Conservation (phyloP, 2,329 filamentous ascomycete species). For the Stagonosporopsis rhizophila region DNA sequence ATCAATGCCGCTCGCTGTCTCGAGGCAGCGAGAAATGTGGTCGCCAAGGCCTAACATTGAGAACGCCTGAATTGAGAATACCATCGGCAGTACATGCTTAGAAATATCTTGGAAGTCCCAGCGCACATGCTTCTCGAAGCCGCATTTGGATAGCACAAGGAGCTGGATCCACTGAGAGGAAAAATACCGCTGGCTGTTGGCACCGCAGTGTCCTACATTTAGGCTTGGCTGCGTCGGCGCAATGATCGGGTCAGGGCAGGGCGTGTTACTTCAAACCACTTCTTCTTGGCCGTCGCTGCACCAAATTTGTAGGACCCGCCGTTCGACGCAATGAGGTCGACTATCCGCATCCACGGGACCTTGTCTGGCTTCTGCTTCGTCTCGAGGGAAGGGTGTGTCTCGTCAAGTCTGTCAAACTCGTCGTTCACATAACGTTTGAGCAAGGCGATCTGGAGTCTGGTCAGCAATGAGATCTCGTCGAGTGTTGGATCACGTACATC, state of each 20-base stretch:
- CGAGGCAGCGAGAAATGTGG: neutral
- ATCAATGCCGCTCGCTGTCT: neutral
- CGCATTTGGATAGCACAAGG: neutral
- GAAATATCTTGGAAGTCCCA: neutral
- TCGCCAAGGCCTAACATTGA: neutral
- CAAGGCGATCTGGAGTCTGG: constrained; percentile 30
- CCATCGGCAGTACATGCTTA: neutral
- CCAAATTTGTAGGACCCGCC: constrained; percentile 67
- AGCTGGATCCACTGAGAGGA: neutral
- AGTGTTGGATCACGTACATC: constrained; percentile 64
- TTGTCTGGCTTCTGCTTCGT: constrained; percentile 44
- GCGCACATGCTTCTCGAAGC: neutral
- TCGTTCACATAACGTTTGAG: constrained; percentile 31
- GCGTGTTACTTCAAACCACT: constrained; percentile 58
- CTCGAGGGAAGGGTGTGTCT: constrained; percentile 13
- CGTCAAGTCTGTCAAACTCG: constrained; percentile 31
- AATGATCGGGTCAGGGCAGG: constrained; percentile 2
- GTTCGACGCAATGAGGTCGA: constrained; percentile 59
- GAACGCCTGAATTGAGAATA: neutral
- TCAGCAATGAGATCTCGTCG: constrained; percentile 15
- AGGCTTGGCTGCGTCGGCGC: constrained; percentile 2
- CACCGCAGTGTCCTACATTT: neutral
- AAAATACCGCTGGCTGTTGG: neutral
- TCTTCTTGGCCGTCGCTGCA: constrained; percentile 68
- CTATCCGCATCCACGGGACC: constrained; percentile 66